phyloP scores from a whole-genome alignment of 257 asterid species.

The Scutellaria baicalensis region DNA sequence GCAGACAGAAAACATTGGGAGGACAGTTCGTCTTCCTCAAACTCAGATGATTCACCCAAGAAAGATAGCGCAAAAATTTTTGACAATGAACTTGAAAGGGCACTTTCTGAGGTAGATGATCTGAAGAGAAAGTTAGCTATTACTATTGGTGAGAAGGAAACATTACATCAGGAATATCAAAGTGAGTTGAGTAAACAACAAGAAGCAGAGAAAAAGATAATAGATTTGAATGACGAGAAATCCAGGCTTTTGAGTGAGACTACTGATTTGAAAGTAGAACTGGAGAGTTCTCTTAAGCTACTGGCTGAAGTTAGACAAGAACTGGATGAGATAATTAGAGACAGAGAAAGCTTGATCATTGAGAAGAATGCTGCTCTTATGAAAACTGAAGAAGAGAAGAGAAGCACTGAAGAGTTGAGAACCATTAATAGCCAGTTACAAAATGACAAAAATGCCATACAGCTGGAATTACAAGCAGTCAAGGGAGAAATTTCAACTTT shows the following conservation, averaged over 20 bases:
- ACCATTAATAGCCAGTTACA: conserved; percentile 22
- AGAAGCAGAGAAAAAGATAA: conserved; percentile 42
- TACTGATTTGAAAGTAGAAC: conserved; percentile 30
- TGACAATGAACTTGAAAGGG: conserved; percentile 40
- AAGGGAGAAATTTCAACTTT: conserved; percentile 30
- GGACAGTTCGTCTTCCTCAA: conserved; percentile 65
- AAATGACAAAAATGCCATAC: conserved; percentile 35
- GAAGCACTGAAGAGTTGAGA: conserved; percentile 32
- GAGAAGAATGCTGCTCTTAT: conserved; percentile 35
- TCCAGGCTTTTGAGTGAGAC: conserved; percentile 34
- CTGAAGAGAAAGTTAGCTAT: conserved; percentile 40
- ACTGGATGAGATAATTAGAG: conserved; percentile 31
- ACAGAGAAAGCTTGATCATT: conserved; percentile 21
- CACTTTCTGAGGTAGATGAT: conserved; percentile 52
- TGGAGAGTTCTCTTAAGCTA: conserved; percentile 33
- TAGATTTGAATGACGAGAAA: conserved; percentile 37
- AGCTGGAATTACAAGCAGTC: conserved; percentile 35
- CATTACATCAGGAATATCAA: conserved; percentile 29
- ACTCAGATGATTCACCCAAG: conserved; percentile 46
- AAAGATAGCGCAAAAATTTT: conserved; percentile 38
- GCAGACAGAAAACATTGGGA: conserved; percentile 37
- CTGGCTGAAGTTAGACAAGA: conserved; percentile 51
- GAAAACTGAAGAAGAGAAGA: conserved; percentile 40
- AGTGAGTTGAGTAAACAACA: conserved; percentile 32
- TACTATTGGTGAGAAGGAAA: conserved; percentile 52